Evolutionary conservation across 495 filamentous ascomycete genomes (phyloP).

Genomic region (Rostrohypoxylon terebratum): DNA sequence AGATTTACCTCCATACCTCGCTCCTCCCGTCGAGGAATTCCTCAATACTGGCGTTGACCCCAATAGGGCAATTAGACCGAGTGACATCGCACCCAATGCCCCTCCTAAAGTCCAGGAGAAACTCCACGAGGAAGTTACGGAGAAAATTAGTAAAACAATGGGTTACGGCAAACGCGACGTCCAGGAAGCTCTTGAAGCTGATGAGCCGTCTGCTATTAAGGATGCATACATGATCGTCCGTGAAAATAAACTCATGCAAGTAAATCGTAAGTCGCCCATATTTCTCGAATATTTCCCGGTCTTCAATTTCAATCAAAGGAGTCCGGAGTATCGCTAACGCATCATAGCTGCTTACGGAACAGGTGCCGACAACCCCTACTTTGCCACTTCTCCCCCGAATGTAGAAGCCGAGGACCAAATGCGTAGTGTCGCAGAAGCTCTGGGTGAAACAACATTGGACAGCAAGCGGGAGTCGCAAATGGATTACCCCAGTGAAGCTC

Average conservation of each 20-base stretch:
- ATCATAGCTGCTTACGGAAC: slow-evolving; percentile 48
- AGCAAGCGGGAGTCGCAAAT: slow-evolving; percentile 12
- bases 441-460: slow-evolving; percentile 25
- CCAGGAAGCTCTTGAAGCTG: slow-evolving; percentile 87
- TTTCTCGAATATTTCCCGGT: background rate
- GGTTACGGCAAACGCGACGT: slow-evolving; percentile 96
- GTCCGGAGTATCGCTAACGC: slow-evolving; percentile 16
- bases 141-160: slow-evolving; percentile 97
- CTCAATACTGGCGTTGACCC: slow-evolving; percentile 91
- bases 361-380: slow-evolving; percentile 54
- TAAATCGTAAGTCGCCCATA: slow-evolving; percentile 75
- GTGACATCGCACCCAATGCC: slow-evolving; percentile 80
- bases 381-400: slow-evolving; percentile 53
- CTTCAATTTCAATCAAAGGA: background rate
- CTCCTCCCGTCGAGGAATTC: slow-evolving; percentile 92
- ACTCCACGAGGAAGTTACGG: slow-evolving; percentile 89
- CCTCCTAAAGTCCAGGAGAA: slow-evolving; percentile 83
- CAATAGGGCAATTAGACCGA: slow-evolving; percentile 86
- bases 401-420: slow-evolving; percentile 48
- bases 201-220: slow-evolving; percentile 97
- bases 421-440: slow-evolving; percentile 44
- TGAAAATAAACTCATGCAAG: slow-evolving; percentile 97
- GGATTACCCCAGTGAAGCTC: slow-evolving; percentile 38
- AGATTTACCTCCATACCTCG: slow-evolving; percentile 84
- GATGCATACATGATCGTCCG: slow-evolving; percentile 98